phyloP scores from a whole-genome alignment of 257 asterid genomes.

The Jaltomata sinuosa region DNA sequence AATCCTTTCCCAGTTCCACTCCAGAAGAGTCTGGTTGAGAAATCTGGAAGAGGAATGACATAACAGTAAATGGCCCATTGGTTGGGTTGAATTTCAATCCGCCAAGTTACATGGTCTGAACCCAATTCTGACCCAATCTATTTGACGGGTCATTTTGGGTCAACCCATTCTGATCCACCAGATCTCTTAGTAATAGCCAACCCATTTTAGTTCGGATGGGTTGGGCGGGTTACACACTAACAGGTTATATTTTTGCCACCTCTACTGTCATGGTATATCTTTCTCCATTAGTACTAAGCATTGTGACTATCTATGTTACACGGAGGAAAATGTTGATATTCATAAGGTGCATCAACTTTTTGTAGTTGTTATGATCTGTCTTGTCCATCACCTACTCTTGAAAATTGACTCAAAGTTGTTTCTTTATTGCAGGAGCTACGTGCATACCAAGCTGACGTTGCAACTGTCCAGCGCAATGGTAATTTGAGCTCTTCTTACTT shows the following conservation, averaged over 20 bases:
- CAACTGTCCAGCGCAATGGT: constrained; percentile 95
- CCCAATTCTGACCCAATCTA: neutral
- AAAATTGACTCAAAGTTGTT: neutral
- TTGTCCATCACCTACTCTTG: neutral
- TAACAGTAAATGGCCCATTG: neutral
- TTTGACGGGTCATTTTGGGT: neutral
- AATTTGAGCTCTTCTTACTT: constrained; percentile 5
- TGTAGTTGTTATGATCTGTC: neutral
- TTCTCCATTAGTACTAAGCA: neutral
- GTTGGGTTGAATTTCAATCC: neutral
- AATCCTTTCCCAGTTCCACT: no score
- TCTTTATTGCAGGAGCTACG: constrained; percentile 65
- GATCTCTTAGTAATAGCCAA: neutral
- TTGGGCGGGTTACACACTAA: neutral
- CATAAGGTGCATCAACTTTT: neutral
- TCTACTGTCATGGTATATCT: neutral
- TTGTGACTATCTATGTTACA: neutral
- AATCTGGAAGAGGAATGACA: neutral
- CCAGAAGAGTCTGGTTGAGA: no score
- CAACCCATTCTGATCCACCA: neutral
- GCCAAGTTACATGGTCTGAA: neutral
- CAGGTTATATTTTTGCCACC: neutral
- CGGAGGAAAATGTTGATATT: neutral
- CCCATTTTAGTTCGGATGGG: neutral
- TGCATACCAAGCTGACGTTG: constrained; percentile 98